A percentile compares a stretch with the other conserved stretches of the same genome.
phyloP scores from a whole-genome alignment of 2,329 filamentous ascomycete species.

The Venturia asperata region DNA sequence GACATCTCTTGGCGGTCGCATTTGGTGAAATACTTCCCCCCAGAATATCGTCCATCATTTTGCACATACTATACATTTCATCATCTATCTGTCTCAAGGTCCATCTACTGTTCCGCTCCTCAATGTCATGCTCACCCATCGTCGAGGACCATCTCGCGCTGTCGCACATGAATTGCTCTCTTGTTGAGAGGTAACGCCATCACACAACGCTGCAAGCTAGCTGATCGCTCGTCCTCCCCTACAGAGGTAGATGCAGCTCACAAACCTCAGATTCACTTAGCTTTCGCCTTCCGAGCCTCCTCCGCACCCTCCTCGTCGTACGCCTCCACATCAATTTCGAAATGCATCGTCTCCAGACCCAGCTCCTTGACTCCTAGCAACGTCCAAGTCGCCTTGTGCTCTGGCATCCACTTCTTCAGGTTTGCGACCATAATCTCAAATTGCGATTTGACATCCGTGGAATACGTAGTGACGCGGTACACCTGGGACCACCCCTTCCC shows the following conservation, averaged over 20 bases:
- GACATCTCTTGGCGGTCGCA: neutral
- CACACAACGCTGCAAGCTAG: neutral
- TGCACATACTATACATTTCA: too few species aligned
- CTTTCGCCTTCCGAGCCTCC: slow-evolving; percentile 8
- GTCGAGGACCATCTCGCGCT: neutral
- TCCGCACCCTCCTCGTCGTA: slow-evolving; percentile 14
- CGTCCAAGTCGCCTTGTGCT: slow-evolving; percentile 26
- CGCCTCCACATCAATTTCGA: slow-evolving; percentile 11
- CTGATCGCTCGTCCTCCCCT: neutral
- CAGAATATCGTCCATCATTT: too few species aligned
- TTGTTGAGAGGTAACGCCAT: neutral
- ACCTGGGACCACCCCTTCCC: slow-evolving; percentile 53
- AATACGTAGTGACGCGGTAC: slow-evolving; percentile 28
- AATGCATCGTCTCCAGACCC: slow-evolving; percentile 5
- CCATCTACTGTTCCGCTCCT: neutral
- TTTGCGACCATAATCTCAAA: slow-evolving; percentile 24
- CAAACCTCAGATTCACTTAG: neutral
- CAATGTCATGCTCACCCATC: neutral
- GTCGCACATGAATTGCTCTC: neutral
- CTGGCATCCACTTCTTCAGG: slow-evolving; percentile 27
- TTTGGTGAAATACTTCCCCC: neutral
- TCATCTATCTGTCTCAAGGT: neutral
- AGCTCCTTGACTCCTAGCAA: slow-evolving; percentile 6
- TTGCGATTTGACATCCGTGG: slow-evolving; percentile 22
- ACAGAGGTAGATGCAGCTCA: neutral